Conservation (phyloP, 2,329 filamentous ascomycete species). For the Colletotrichum incanum region DNA sequence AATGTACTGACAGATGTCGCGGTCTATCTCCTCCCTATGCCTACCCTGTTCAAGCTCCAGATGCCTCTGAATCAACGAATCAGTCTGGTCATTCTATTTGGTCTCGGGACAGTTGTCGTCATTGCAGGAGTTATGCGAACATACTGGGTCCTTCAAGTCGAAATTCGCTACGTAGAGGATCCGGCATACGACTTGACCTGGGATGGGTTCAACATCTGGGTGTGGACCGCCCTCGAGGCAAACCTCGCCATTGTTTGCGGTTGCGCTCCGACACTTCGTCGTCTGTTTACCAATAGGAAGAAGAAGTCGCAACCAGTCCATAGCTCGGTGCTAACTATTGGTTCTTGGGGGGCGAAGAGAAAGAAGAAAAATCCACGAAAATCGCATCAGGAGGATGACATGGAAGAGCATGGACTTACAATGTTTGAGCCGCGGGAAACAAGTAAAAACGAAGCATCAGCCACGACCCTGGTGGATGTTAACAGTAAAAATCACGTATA, state of each 20-base stretch:
- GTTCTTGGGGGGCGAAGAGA: neutral
- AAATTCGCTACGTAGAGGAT: conserved; percentile 45
- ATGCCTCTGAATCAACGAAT: conserved; percentile 54
- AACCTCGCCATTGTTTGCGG: conserved; percentile 59
- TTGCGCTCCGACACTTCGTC: conserved; percentile 54
- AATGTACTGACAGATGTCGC: no score
- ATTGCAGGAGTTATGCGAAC: conserved; percentile 55
- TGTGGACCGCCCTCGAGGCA: conserved; percentile 61
- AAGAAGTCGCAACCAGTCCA: conserved; percentile 2
- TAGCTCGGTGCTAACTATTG: conserved; percentile 15
- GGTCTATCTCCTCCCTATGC: conserved; percentile 51
- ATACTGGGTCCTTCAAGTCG: conserved; percentile 52
- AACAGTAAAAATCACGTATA: neutral
- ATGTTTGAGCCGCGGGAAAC: neutral
- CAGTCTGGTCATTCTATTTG: conserved; percentile 55
- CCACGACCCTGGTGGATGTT: neutral
- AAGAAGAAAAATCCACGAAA: neutral
- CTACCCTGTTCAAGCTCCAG: conserved; percentile 50
- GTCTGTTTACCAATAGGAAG: conserved; percentile 38
- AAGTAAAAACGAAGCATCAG: neutral
- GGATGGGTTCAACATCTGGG: conserved; percentile 58
- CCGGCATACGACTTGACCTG: conserved; percentile 58
- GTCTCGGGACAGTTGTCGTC: conserved; percentile 56
- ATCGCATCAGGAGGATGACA: neutral
- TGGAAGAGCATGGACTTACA: neutral